These are phyloP conservation scores for Cladophialophora psammophila DNA, from an alignment of 2,329 filamentous ascomycete species.

Conservation along the genomic window DNA sequence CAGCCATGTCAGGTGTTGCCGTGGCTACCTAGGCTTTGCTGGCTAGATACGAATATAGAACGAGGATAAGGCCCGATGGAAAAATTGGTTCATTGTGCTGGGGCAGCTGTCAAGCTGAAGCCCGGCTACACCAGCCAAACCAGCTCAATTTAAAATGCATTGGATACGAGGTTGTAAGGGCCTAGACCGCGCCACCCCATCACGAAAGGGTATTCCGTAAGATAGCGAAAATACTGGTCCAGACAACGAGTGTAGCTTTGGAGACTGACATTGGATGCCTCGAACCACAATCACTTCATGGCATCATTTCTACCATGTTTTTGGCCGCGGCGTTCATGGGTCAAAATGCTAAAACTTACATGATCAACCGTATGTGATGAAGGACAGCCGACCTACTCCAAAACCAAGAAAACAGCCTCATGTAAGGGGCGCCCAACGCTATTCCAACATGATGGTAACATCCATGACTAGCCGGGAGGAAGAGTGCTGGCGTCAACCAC, in stretches of 20 bases:
- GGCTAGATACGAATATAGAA: background rate
- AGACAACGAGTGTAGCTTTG: background rate
- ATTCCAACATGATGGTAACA: constrained; percentile 2
- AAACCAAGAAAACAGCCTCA: constrained; percentile 5
- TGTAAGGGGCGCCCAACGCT: constrained; percentile 17
- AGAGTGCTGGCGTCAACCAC: constrained; percentile 93
- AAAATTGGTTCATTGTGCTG: background rate
- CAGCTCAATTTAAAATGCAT: background rate
- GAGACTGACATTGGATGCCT: background rate
- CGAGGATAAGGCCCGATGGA: background rate
- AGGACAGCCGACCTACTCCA: constrained; percentile 16
- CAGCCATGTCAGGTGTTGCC: background rate
- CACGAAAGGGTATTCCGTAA: background rate
- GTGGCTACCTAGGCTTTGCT: background rate
- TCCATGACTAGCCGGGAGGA: constrained; percentile 73
- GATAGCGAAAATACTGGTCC: background rate
- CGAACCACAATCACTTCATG: background rate
- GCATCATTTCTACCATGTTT: background rate
- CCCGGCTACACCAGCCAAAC: too few species aligned
- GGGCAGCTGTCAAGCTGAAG: too few species aligned
- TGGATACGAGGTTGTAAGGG: background rate
- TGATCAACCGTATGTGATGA: background rate
- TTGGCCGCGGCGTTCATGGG: background rate
- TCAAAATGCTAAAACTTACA: constrained; percentile 12
- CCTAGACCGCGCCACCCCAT: background rate